Base-by-base conservation (phyloP, 1,284 basidiomycete species). In the Abortiporus biennis region DNA sequence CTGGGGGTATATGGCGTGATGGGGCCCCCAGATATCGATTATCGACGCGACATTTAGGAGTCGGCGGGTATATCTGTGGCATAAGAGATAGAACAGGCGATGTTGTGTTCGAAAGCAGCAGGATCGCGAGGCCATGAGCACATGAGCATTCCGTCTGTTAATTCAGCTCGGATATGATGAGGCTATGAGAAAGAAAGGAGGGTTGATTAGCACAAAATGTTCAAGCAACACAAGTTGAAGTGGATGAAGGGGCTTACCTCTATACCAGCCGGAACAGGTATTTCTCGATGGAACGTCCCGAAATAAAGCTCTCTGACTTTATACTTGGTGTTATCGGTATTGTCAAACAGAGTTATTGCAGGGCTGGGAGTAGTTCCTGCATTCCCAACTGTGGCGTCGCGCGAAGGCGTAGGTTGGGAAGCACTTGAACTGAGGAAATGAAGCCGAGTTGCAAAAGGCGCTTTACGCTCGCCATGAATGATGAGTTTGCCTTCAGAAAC, bases 381-480 rank as follows among this genome's bases (percentile, higher is more conserved):
- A 9, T n/a, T 3, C 4, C 8, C 5, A 1, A 4, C 4, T 17
- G 12, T n/a, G 19, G 4, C 13, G 4, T 6, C 25, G 6, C 4
- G 22, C n/a, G 5, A 24, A 6, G 4, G 29, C 12, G 12, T 0
- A 25, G 15, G 6, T 6, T 12, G 19, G n/a, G 13, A 11, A 35
- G 11, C 8, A 42, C 46, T 42, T 29, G 49, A 46, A 1, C 38
- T 48, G 16, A 45, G 48, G 3, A 8, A 11, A 5, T 5, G 20
- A 25, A 19, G n/a, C 47, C 46, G 6, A 20, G 78, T 56, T 8
- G 57, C 59, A 25, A 55, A 46, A 16, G 55, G 52, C 32, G 61
- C 54, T 5, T 54, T 58, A n/a, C 77, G 68, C 39, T 66, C 62
- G 19, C 78, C 77, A 6, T 59, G 54, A 20, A 80, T 58, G n/a